Percentiles rank a stretch among this genome's conserved stretches.
These are phyloP conservation scores for Diversispora epigaea DNA, from an alignment of 192 early-diverging fungal genomes.

Conservation along the genomic window DNA sequence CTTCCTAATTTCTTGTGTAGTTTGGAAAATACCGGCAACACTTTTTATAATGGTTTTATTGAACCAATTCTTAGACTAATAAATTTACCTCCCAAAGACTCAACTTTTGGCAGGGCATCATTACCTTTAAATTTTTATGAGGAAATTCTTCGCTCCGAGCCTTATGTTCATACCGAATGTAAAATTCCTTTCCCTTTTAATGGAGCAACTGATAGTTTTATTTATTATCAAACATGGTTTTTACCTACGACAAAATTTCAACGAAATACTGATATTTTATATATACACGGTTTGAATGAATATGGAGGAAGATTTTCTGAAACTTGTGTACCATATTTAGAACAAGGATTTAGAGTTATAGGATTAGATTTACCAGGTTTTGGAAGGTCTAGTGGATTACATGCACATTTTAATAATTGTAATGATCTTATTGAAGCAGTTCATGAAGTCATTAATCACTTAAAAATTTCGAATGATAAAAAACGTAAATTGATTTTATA, in stretches of 20 bases:
- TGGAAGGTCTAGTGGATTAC: slow-evolving; percentile 28
- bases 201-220: not conserved
- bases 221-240: slow-evolving; percentile 30
- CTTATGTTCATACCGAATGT: not conserved
- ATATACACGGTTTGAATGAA: slow-evolving; percentile 26
- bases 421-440: slow-evolving; percentile 16
- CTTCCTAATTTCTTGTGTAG: no score
- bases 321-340: not conserved
- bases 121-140: not conserved
- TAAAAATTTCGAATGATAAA: slow-evolving; percentile 8
- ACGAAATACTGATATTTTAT: slow-evolving; percentile 18
- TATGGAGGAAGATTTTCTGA: slow-evolving; percentile 25
- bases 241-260: slow-evolving; percentile 1
- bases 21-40: not conserved
- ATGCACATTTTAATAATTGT: slow-evolving; percentile 8
- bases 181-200: slow-evolving; percentile 20
- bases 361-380: slow-evolving; percentile 21
- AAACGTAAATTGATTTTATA: slow-evolving; percentile 2
- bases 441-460: slow-evolving; percentile 15
- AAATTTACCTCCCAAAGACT: slow-evolving; percentile 1
- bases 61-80: not conserved
- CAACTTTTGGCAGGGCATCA: slow-evolving; percentile 20
- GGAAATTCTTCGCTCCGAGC: not conserved
- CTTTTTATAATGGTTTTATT: not conserved
- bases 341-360: slow-evolving; percentile 27